These are phyloP conservation scores for Ogataea neopini DNA, from an alignment of 805 yeast species.

Conservation along the genomic window DNA sequence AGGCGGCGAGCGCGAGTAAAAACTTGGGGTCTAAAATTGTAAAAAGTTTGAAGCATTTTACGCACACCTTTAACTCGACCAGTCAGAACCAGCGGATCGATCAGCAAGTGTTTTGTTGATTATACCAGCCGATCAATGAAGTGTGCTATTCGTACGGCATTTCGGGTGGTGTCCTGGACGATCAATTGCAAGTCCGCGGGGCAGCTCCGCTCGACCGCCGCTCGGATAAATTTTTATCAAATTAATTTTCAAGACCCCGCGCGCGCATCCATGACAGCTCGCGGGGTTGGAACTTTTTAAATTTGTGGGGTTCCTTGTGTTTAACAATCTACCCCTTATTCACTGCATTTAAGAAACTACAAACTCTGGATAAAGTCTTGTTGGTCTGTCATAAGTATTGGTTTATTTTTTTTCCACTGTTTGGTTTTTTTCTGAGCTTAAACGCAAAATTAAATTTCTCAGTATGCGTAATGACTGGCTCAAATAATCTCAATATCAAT, in stretches of 20 bases:
- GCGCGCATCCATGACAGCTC: background rate
- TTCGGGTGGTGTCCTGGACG: background rate
- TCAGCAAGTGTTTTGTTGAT: background rate
- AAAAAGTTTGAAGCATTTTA: no score
- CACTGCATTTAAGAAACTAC: background rate
- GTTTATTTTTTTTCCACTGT: background rate
- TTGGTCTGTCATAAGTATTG: background rate
- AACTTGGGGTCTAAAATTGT: no score
- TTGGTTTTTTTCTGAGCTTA: background rate
- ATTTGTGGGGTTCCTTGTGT: conserved; percentile 1
- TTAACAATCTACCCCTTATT: background rate
- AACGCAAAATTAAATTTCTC: background rate
- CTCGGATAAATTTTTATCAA: background rate
- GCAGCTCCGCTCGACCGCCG: background rate
- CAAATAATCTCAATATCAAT: background rate
- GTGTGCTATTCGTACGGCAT: no score
- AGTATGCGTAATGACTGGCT: conserved; percentile 2
- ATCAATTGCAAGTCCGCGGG: background rate
- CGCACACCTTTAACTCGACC: background rate
- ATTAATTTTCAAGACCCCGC: background rate
- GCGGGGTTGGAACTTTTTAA: background rate
- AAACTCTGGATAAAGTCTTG: conserved; percentile 2
- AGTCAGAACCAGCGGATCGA: background rate
- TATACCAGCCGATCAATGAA: no score
- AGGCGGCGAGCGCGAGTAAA: no score